A percentile compares a stretch with the other conserved stretches of the same genome.
Conservation (phyloP, 805 yeast species). For the Teunomyces atbi region DNA sequence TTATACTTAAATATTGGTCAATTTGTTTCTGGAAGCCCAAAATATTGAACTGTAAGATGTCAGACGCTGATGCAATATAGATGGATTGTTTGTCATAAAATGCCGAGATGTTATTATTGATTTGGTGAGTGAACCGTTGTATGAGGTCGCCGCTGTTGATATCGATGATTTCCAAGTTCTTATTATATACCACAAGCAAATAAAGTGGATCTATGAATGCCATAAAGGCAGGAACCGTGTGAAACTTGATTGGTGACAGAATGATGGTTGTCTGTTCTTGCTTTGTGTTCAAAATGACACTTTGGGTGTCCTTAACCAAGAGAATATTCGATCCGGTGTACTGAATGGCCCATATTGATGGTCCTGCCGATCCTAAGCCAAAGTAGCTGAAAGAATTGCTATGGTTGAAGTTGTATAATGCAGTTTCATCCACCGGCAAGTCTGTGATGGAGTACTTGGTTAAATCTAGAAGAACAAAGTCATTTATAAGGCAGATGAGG, state of each 20-base stretch:
- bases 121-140: conserved; percentile 33
- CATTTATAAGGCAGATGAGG: conserved; percentile 24
- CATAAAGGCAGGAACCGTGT: conserved; percentile 24
- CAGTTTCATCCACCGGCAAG: conserved; percentile 19
- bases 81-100: conserved; percentile 12
- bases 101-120: conserved; percentile 24
- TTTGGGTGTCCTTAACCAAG: conserved; percentile 35
- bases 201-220: conserved; percentile 33
- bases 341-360: conserved; percentile 22
- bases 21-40: conserved; percentile 32
- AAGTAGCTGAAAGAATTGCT: conserved; percentile 38
- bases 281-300: conserved; percentile 14
- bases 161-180: conserved; percentile 35
- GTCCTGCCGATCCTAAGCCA: conserved; percentile 32
- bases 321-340: conserved; percentile 14
- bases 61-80: conserved; percentile 27
- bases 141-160: conserved; percentile 32
- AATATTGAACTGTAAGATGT: conserved; percentile 30
- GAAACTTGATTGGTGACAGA: conserved; percentile 23
- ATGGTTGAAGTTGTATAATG: conserved; percentile 17
- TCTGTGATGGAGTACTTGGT: conserved; percentile 13
- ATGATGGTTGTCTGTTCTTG: conserved; percentile 9
- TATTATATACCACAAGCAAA: conserved; percentile 28
- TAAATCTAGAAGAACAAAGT: conserved; percentile 26
- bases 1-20: conserved; percentile 31